These are phyloP conservation scores for Penicillium capsulatum DNA, from an alignment of 2,329 filamentous ascomycete species.

Conservation along the genomic window DNA sequence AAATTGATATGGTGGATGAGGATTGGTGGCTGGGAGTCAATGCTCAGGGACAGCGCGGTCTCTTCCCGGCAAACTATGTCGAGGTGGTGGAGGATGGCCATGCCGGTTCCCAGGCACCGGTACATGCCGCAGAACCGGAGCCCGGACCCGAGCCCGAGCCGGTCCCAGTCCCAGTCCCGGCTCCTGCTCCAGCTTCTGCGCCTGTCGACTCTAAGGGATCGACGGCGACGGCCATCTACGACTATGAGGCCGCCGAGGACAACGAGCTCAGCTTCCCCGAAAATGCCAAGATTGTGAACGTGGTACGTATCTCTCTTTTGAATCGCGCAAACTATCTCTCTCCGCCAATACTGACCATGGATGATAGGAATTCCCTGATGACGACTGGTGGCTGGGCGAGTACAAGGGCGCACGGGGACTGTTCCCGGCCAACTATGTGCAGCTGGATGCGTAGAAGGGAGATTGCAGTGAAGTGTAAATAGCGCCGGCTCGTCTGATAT, in stretches of 20 bases:
- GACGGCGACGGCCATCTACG: conserved; percentile 82
- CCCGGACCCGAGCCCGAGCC: conserved; percentile 30
- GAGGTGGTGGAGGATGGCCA: conserved; percentile 67
- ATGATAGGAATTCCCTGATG: conserved; percentile 82
- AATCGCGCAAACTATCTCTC: conserved; percentile 23
- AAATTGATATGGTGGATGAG: conserved; percentile 96
- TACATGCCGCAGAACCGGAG: conserved; percentile 23
- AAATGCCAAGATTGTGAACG: conserved; percentile 70
- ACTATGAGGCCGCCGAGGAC: conserved; percentile 95
- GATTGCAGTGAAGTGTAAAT: conserved; percentile 8
- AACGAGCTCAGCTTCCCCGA: conserved; percentile 86
- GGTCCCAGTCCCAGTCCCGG: conserved; percentile 38
- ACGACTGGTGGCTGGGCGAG: conserved; percentile 97
- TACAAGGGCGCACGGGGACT: conserved; percentile 75
- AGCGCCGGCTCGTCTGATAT: conserved; percentile 1
- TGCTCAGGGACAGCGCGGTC: conserved; percentile 71
- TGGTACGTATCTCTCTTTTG: conserved; percentile 55
- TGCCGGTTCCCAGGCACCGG: conserved; percentile 24
- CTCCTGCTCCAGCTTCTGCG: conserved; percentile 39
- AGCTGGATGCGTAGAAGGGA: conserved; percentile 32
- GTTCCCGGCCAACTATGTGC: conserved; percentile 60
- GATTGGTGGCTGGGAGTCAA: conserved; percentile 99
- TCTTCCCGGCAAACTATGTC: conserved; percentile 98
- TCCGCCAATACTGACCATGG: background rate
- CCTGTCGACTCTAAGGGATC: conserved; percentile 43